Base-by-base conservation (phyloP, 163 green algal species). In the Prototheca wickerhamii region DNA sequence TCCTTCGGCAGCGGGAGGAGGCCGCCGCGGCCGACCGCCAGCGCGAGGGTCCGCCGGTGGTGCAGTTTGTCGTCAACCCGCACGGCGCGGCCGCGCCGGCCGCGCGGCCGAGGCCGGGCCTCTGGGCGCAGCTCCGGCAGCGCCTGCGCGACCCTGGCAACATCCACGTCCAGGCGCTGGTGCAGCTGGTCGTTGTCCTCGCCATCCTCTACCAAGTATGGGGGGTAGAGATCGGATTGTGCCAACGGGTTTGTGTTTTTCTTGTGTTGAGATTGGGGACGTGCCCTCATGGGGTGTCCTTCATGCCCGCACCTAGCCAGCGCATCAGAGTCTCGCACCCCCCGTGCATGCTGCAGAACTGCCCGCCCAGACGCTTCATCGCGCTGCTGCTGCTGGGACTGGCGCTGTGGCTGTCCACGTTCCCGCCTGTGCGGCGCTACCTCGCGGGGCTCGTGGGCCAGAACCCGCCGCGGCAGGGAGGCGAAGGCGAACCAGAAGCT, bases 111-210 rank as follows among this genome's bases (percentile, higher is more conserved):
- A 34, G 28, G 25, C 52, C n/a, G n/a, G 25, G 8, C 52, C n/a
- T 35, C n/a, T 12, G 8, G n/a, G 52, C 1, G 55, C 29, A 10
- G 20, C 34, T 46, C 32, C 32, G 31, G 17, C 34, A 6, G 30
- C 29, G 55, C 20, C 58, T 20, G 46, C 12, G 5, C 5, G 30
- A 66, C 26, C 32, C 54, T 6, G 55, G 58, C 33, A 61, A 57
- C 1, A 53, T 77, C 10, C 73, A 77, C 65, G 64, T 73, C 51
- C 70, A 65, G 8, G 60, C 53, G 20, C 34, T 73, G 35, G 43
- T 77, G 58, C 70, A 77, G 64, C 51, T 73, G 54, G 21, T 51
- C 26, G 54, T 77, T 23, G 40, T 77, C 20, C 35, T 70, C 29
- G 33, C 69, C 28, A 43, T 77, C 12, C 53, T 73, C 35, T 69